Conservation (phyloP, 2,329 filamentous ascomycete species). For the Trichoderma sp. region DNA sequence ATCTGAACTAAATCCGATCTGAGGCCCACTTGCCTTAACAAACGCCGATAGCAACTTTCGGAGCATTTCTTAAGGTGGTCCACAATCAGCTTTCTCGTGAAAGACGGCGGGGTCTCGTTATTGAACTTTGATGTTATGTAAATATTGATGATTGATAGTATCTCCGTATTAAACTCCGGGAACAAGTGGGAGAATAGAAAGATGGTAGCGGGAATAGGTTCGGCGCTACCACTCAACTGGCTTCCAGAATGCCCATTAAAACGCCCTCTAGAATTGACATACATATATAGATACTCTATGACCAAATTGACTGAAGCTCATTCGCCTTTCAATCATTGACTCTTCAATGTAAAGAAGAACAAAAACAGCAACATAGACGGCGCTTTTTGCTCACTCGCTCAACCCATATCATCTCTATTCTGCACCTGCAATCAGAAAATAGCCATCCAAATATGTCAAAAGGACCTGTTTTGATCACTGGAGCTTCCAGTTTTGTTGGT, state of each 20-base stretch:
- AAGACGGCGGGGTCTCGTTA: background rate
- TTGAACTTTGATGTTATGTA: background rate
- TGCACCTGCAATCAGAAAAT: background rate
- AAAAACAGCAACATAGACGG: background rate
- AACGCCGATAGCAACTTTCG: constrained; percentile 1
- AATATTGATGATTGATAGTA: background rate
- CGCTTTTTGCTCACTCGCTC: background rate
- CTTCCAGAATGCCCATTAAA: background rate
- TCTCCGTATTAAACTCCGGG: constrained; percentile 3
- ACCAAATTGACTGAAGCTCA: background rate
- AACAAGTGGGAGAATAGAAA: too few species aligned
- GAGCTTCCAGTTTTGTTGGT: constrained; percentile 10
- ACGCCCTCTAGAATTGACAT: background rate
- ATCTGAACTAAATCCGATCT: background rate
- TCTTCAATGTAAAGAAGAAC: background rate
- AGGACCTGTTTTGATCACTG: constrained; percentile 4
- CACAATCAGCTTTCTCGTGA: background rate
- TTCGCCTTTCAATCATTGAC: background rate
- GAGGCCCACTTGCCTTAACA: background rate
- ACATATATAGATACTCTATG: background rate
- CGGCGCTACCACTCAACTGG: background rate
- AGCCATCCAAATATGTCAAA: background rate
- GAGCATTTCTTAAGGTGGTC: background rate
- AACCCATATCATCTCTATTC: background rate
- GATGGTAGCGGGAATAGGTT: background rate